Base-by-base conservation (phyloP, 164 flowering plant genomes). In the Chimonanthus salicifolius region DNA sequence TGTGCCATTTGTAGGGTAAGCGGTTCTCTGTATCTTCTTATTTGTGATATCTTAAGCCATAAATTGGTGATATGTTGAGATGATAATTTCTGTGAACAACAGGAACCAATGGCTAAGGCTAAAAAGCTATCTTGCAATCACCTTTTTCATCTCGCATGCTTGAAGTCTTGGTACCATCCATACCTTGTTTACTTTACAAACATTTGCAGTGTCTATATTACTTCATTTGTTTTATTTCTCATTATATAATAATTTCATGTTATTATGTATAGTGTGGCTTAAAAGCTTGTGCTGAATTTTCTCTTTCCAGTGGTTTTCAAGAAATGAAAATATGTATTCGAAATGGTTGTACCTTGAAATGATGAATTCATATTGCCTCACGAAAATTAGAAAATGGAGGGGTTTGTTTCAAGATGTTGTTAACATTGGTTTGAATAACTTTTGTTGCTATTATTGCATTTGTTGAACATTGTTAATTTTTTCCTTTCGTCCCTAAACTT, bases 41-140 rank as follows among this genome's bases (percentile, higher is more conserved):
- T 58, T 68, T 47, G 47, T 70, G 67, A 51, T 16, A 20, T 67
- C 50, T 73, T 1, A 16, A 62, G 16, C 76, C 47, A 50, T 58
- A 54, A 8, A 18, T 16, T 65, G 47, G 49, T 48, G 72, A 49
- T 47, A 33, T 4, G 49, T 11, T 46, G 44, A 20, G 33, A 3
- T 6, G 60, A 58, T 77, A 46, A 78, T 33, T 66, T 72, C 47
- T 46, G 60, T 48, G 67, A 76, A 76, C 78, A 10, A 72, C 87
- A 95, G 99, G 99, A 95, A 82, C 97, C 99, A 69, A 95, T 93
- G 99, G 92, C 97, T 7, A 95, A 88, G 83, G 99, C 99, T 46
- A 95, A 95, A 80, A 93, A 75, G 85, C 84, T 95, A 7, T 74
- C 89, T 67, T 95, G 99, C 82, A 90, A 86, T 73, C 99, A 95